Conservation (phyloP, 1,284 basidiomycete species). For the Melanopsichium pennsylvanicum region DNA sequence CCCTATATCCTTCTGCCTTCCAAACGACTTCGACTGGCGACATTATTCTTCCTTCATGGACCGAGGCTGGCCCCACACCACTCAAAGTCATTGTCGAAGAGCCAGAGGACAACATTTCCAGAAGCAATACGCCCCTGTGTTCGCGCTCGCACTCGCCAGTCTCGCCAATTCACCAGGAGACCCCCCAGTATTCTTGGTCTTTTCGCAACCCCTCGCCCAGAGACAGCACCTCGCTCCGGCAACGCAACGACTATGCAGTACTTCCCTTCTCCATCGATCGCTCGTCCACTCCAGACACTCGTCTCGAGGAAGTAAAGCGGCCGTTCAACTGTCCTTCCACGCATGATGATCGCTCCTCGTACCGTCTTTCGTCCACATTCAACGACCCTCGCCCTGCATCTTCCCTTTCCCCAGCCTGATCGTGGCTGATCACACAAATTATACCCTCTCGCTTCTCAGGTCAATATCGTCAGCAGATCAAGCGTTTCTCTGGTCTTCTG, state of each 20-base stretch:
- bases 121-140: conserved; percentile 14
- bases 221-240: conserved; percentile 33
- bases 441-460: conserved; percentile 13
- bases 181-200: conserved; percentile 14
- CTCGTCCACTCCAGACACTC: conserved; percentile 44
- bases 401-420: conserved; percentile 5
- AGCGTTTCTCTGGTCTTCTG: neutral
- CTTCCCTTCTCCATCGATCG: conserved; percentile 38
- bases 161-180: conserved; percentile 2
- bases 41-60: conserved; percentile 44
- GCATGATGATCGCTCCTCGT: neutral
- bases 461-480: neutral
- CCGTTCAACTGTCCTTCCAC: conserved; percentile 29
- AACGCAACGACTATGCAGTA: conserved; percentile 25
- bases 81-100: conserved; percentile 49
- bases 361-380: neutral
- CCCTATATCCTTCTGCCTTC: conserved; percentile 10
- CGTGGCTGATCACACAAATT: neutral
- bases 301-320: conserved; percentile 41
- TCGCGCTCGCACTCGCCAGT: conserved; percentile 15
- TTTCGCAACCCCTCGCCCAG: conserved; percentile 9
- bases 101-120: conserved; percentile 26
- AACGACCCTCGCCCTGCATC: neutral
- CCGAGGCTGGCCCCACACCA: conserved; percentile 34
- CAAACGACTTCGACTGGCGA: conserved; percentile 34